A percentile compares a stretch with the other conserved stretches of the same genome.
Evolutionary conservation across 2,329 filamentous ascomycete genomes (phyloP).

Genomic region (Phyllosticta paracitricarpa): DNA sequence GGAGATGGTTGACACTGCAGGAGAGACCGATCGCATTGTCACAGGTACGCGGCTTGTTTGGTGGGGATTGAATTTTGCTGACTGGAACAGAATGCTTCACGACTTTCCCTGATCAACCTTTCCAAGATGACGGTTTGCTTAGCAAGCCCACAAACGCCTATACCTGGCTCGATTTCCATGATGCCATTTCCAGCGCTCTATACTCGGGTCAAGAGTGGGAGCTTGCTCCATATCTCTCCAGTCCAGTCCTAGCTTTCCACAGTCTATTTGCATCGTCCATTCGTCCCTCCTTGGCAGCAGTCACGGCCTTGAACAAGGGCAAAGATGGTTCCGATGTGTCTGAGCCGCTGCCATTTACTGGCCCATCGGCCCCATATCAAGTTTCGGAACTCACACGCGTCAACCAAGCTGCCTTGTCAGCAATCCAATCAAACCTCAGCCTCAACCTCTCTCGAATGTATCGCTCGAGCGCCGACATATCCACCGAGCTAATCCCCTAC

Average conservation of each 20-base stretch:
- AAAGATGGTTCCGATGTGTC: conserved; percentile 21
- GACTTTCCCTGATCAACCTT: conserved; percentile 76
- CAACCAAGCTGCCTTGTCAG: conserved; percentile 63
- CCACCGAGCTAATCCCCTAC: conserved; percentile 76
- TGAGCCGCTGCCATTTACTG: conserved; percentile 55
- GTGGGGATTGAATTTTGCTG: background rate
- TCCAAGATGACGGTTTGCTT: conserved; percentile 85
- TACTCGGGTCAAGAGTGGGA: conserved; percentile 90
- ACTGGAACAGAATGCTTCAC: conserved; percentile 59
- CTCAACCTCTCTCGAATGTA: conserved; percentile 66
- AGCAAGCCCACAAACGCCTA: conserved; percentile 80
- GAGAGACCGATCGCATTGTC: conserved; percentile 68
- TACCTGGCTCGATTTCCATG: conserved; percentile 94
- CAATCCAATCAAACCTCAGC: conserved; percentile 62
- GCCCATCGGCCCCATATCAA: conserved; percentile 69
- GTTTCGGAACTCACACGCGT: conserved; percentile 73
- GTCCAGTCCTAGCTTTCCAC: conserved; percentile 83
- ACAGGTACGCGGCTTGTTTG: conserved; percentile 33
- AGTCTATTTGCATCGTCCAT: conserved; percentile 70
- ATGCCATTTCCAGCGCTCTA: conserved; percentile 66
- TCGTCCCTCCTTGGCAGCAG: conserved; percentile 33
- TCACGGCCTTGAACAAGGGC: conserved; percentile 15
- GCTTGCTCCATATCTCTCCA: conserved; percentile 73
- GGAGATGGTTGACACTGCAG: conserved; percentile 70
- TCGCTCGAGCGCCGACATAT: conserved; percentile 65